These are phyloP conservation scores for Panaeolus cyanescens DNA, from an alignment of 768 basidiomycete genomes.

Conservation along the genomic window DNA sequence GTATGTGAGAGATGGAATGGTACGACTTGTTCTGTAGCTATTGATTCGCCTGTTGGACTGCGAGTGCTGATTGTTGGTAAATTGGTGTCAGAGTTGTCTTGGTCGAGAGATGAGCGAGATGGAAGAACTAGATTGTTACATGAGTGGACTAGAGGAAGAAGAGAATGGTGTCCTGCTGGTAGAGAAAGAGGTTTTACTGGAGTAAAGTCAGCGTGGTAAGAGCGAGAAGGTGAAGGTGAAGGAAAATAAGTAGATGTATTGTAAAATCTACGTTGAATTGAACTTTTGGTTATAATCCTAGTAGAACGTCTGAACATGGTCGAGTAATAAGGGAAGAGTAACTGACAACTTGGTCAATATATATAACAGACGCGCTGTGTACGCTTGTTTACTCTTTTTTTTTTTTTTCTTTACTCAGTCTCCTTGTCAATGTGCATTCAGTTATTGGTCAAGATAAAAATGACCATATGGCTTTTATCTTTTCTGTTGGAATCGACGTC, in stretches of 20 bases:
- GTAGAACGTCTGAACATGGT: background rate
- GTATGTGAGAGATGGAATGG: constrained; percentile 28
- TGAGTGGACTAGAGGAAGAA: constrained; percentile 26
- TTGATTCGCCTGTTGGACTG: constrained; percentile 17
- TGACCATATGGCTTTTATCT: too few species aligned
- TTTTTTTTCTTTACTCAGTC: too few species aligned
- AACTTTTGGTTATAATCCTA: background rate
- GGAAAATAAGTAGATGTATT: background rate
- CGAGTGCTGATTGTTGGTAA: constrained; percentile 22
- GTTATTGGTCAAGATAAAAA: too few species aligned
- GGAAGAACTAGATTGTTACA: constrained; percentile 30
- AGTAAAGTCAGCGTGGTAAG: constrained; percentile 16
- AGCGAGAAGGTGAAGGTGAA: background rate
- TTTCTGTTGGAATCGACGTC: too few species aligned
- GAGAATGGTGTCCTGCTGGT: constrained; percentile 22
- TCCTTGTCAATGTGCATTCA: too few species aligned
- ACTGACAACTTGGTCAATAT: too few species aligned
- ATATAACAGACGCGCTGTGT: background rate
- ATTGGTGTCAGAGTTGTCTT: constrained; percentile 3
- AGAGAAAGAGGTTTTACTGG: constrained; percentile 21
- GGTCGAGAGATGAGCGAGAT: constrained; percentile 15
- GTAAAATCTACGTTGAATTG: background rate
- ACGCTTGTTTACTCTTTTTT: constrained; percentile 1
- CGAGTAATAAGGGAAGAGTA: background rate
- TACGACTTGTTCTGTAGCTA: constrained; percentile 24